Evolutionary conservation across 768 basidiomycete species (phyloP).

Genomic region (Pisolithus orientalis): DNA sequence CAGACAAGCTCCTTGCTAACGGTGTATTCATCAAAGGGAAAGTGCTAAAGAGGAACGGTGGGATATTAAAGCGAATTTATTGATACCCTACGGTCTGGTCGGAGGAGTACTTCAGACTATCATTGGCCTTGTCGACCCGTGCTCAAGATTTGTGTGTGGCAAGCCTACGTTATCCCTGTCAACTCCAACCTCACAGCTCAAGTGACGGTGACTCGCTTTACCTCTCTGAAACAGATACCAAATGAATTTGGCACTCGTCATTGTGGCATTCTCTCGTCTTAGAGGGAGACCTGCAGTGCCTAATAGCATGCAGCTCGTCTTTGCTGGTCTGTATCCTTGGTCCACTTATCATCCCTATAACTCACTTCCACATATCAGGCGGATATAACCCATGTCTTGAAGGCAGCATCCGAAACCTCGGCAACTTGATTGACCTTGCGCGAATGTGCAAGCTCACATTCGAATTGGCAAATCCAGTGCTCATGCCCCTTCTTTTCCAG

Average conservation of each 20-base stretch:
- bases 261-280: constrained; percentile 67
- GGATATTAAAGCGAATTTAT: constrained; percentile 71
- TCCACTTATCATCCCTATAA: not conserved
- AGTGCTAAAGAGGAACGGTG: constrained; percentile 32
- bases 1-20: constrained; percentile 84
- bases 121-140: not conserved
- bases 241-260: constrained; percentile 77
- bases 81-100: constrained; percentile 84
- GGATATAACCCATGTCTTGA: constrained; percentile 85
- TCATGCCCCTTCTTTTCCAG: constrained; percentile 36
- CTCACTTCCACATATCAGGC: constrained; percentile 38
- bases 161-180: constrained; percentile 84
- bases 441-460: constrained; percentile 51
- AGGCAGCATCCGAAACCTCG: constrained; percentile 75
- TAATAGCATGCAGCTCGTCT: constrained; percentile 56
- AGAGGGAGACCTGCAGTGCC: constrained; percentile 23
- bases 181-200: constrained; percentile 90
- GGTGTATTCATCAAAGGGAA: constrained; percentile 57
- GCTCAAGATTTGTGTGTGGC: constrained; percentile 40
- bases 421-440: constrained; percentile 56
- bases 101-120: constrained; percentile 54
- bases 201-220: constrained; percentile 72
- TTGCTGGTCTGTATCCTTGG: constrained; percentile 53
- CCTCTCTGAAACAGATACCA: constrained; percentile 53
- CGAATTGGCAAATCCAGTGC: constrained; percentile 38